phyloP scores from a whole-genome alignment of 2,329 filamentous ascomycete genomes.

The Corniculantispora saksenae region DNA sequence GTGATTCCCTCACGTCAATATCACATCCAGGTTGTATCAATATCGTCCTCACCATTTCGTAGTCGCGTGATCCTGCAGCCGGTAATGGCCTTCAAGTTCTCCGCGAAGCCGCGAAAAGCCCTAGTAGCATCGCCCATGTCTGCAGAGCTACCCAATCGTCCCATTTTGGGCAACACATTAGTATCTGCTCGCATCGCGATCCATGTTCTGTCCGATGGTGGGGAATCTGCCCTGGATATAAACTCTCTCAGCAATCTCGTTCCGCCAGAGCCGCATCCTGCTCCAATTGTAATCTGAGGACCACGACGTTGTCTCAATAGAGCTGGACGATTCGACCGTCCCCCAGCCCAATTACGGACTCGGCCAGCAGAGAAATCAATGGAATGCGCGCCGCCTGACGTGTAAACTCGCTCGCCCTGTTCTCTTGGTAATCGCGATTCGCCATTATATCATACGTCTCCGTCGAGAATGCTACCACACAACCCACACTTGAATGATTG shows the following conservation, averaged over 20 bases:
- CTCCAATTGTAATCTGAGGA: not conserved
- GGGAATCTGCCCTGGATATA: not conserved
- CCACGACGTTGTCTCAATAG: not conserved
- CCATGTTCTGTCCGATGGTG: not conserved
- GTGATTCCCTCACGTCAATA: not conserved
- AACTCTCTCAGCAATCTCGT: not conserved
- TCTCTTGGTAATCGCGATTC: conserved; percentile 49
- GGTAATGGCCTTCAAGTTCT: not conserved
- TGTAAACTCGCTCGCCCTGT: conserved; percentile 66
- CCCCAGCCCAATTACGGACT: conserved; percentile 59
- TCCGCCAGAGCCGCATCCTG: not conserved
- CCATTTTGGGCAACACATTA: not conserved
- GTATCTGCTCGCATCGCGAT: not conserved
- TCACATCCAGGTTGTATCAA: not conserved
- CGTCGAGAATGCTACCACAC: conserved; percentile 51
- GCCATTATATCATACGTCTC: conserved; percentile 56
- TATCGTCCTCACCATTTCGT: not conserved
- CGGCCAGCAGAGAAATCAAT: conserved; percentile 71
- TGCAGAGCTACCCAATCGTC: not conserved
- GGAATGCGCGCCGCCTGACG: conserved; percentile 69
- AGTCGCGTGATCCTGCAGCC: not conserved
- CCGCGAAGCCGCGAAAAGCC: not conserved
- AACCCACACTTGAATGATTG: conserved; percentile 54
- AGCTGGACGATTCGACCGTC: conserved; percentile 48
- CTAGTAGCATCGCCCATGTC: not conserved